phyloP scores from a whole-genome alignment of 257 asterid species.

The Solanum ossicruentum region DNA sequence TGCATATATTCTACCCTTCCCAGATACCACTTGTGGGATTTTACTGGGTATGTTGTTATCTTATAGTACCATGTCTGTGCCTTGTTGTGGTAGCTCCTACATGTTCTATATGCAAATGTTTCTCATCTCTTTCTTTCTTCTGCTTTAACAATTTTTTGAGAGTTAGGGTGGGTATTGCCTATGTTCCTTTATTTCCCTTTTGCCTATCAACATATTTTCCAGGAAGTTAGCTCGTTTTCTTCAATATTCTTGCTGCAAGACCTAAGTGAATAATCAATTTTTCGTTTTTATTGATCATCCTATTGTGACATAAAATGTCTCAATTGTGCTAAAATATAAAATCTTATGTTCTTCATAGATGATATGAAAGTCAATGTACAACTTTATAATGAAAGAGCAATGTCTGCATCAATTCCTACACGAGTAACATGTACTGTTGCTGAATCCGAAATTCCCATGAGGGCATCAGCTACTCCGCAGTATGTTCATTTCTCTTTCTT shows the following conservation, averaged over 20 bases:
- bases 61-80: neutral
- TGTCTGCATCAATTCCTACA: conserved; percentile 72
- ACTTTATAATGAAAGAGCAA: conserved; percentile 54
- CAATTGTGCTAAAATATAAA: neutral
- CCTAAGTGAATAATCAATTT: neutral
- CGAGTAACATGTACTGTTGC: conserved; percentile 72
- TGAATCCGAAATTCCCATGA: conserved; percentile 53
- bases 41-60: too few relatives aligned
- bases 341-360: conserved; percentile 30
- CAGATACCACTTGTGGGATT: too few relatives aligned
- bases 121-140: neutral
- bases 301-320: neutral
- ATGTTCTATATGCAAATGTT: neutral
- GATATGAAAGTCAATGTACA: conserved; percentile 70
- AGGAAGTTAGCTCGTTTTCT: neutral
- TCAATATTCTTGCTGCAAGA: neutral
- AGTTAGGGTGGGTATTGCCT: neutral
- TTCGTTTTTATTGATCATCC: neutral
- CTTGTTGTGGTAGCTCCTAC: neutral
- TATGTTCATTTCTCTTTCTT: conserved; percentile 26
- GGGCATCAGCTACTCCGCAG: conserved; percentile 71
- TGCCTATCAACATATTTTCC: neutral
- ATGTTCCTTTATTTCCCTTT: neutral
- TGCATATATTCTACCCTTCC: too few relatives aligned
- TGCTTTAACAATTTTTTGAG: neutral